A percentile compares a stretch with the other conserved stretches of the same genome.
Evolutionary conservation across 75 land plant genomes (phyloP).

Genomic region (Pinus taeda): DNA sequence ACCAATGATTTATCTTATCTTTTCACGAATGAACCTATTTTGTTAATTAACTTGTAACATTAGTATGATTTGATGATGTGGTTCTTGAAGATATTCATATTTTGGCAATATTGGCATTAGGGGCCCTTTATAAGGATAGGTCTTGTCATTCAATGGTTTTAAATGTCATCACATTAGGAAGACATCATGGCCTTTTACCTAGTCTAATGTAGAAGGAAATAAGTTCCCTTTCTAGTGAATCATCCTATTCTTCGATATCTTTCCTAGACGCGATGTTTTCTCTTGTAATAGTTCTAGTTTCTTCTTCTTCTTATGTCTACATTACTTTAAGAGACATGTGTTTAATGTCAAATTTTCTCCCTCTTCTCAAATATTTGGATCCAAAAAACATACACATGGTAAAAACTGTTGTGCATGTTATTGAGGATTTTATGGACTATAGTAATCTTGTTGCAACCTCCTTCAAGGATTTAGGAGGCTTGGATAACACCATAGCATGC

Average conservation of each 20-base stretch:
- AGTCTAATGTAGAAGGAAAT: too few species aligned
- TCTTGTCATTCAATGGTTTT: too few species aligned
- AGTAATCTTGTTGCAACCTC: slow-evolving; percentile 81
- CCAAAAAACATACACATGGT: slow-evolving; percentile 76
- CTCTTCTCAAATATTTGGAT: slow-evolving; percentile 73
- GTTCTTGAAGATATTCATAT: too few species aligned
- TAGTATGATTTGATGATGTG: too few species aligned
- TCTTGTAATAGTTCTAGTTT: slow-evolving; percentile 67
- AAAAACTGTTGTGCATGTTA: slow-evolving; percentile 70
- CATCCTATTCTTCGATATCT: slow-evolving; percentile 51
- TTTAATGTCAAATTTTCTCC: slow-evolving; percentile 72
- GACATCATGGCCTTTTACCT: too few species aligned
- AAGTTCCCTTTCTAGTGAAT: slow-evolving; percentile 42
- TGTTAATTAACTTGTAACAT: too few species aligned
- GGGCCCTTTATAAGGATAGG: too few species aligned
- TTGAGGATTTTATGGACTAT: slow-evolving; percentile 90
- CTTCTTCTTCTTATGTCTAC: slow-evolving; percentile 73
- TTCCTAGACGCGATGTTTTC: slow-evolving; percentile 80
- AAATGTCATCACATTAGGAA: too few species aligned
- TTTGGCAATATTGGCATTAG: too few species aligned
- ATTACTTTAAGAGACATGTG: slow-evolving; percentile 83
- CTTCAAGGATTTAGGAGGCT: slow-evolving; percentile 83
- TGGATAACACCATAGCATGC: slow-evolving; percentile 68
- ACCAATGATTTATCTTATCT: too few species aligned
- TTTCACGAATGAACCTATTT: too few species aligned